Conservation (phyloP, 176 grass and related monocot species). For the Triticum urartu region DNA sequence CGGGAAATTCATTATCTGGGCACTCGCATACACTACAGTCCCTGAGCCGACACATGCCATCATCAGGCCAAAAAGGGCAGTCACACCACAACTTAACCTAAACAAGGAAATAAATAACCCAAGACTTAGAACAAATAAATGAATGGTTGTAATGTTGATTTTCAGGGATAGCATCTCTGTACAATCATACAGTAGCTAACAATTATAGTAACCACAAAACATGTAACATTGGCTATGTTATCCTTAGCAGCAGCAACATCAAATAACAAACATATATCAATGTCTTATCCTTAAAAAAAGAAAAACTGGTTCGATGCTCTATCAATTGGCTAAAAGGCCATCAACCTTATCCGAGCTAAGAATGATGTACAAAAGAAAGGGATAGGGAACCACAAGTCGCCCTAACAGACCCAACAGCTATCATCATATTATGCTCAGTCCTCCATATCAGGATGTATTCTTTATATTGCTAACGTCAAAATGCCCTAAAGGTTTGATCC, state of each 20-base stretch:
- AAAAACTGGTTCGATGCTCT: not conserved
- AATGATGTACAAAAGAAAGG: not conserved
- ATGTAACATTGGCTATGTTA: not conserved
- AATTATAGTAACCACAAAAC: not conserved
- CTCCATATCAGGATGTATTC: not conserved
- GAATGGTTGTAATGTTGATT: not conserved
- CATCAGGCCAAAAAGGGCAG: constrained; percentile 96
- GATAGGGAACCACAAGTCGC: not conserved
- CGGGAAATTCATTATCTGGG: constrained; percentile 89
- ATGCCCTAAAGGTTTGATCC: not conserved
- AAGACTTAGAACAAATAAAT: constrained; percentile 13
- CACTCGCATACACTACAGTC: constrained; percentile 96
- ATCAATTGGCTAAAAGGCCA: not conserved
- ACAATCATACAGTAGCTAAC: not conserved
- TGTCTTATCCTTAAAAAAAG: not conserved
- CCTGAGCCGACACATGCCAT: constrained; percentile 86
- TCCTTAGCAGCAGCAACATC: not conserved
- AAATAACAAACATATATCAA: not conserved
- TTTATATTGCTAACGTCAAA: not conserved
- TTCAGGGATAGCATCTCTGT: not conserved
- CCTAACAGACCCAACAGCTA: not conserved
- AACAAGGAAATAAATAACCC: not conserved
- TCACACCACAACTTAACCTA: constrained; percentile 98
- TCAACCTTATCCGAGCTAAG: not conserved
- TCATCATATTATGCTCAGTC: not conserved